A percentile compares a stretch with the other conserved stretches of the same genome.
These are phyloP conservation scores for Backusella australiensis DNA, from an alignment of 192 early-diverging fungal species.

Conservation along the genomic window DNA sequence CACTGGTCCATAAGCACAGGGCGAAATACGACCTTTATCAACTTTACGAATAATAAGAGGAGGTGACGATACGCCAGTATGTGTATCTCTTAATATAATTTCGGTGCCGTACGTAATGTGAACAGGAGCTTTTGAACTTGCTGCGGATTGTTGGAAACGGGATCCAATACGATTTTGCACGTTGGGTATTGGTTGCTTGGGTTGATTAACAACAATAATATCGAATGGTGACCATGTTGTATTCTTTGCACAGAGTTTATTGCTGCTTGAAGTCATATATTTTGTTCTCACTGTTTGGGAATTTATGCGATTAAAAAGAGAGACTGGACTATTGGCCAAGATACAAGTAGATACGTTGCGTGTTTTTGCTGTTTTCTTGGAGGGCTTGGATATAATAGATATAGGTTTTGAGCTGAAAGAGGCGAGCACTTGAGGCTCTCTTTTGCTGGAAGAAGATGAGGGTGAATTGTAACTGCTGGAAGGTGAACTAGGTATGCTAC, in stretches of 20 bases:
- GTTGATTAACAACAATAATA: conserved; percentile 44
- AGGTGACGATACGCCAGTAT: conserved; percentile 63
- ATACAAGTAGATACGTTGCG: conserved; percentile 78
- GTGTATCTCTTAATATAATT: conserved; percentile 64
- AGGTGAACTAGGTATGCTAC: not conserved
- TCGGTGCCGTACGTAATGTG: conserved; percentile 61
- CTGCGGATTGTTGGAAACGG: conserved; percentile 6
- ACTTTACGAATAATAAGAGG: conserved; percentile 77
- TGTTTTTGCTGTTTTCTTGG: conserved; percentile 88
- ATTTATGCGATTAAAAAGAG: conserved; percentile 89
- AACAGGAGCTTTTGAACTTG: not conserved
- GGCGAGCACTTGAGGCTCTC: conserved; percentile 21
- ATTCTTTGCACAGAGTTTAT: conserved; percentile 57
- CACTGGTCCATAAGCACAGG: conserved; percentile 66
- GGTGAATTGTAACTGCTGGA: not conserved
- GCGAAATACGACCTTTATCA: conserved; percentile 72
- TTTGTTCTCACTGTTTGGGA: conserved; percentile 89
- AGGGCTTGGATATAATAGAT: conserved; percentile 89
- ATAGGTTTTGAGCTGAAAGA: conserved; percentile 74
- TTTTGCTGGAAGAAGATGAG: not conserved
- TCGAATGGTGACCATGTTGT: conserved; percentile 61
- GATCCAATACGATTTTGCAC: not conserved
- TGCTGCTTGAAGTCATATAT: conserved; percentile 68
- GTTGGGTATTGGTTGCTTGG: not conserved
- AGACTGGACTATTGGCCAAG: conserved; percentile 68